Base-by-base conservation (phyloP, 371 early-diverging fungal genomes). In the Mortierella sp. region DNA sequence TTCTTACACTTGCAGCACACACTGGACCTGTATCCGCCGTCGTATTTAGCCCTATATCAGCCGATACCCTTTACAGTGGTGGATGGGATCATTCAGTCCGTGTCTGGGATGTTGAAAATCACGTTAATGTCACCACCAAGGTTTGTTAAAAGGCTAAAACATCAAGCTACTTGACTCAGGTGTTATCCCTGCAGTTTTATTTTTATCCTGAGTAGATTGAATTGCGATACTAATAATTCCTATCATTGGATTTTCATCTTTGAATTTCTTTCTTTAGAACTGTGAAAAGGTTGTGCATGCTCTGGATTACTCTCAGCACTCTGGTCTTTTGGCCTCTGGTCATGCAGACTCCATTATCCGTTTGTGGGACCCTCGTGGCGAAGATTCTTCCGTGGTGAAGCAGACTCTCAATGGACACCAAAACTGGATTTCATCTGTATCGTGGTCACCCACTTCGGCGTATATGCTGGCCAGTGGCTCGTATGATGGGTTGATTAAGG, bases 51-150 rank as follows among this genome's bases (percentile, higher is more conserved):
- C 68, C 69, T 23, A 78, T 86, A 29, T 70, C 85, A 55, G 86
- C 88, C 59, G 85, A 83, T 66, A 84, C 80, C 43, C 83, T 96
- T 63, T 97, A 90, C 83, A 90, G 92, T 51, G 97, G 94, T 82
- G 96, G 97, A 62, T 93, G 93, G 93, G 98, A 98, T 86, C 97
- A 97, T 77, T 92, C 96, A 42, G 89, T 97, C 45, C 88, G 97
- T 59, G 83, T 89, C 7, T 98, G 98, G 98, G 96, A 98, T 76
- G 79, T 96, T 54, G 93, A 91, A 53, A 85, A 89, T 45, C 89
- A 89, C 61, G 87, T 90, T 45, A 95, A 94, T 68, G 69, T 91
- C 53, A 68, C 86, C 7, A 94, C 96, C 53, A 94, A 93, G 89
- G 92, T 93, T 64, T 34, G 58, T 29, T 8, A 29, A 22, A 55